Conservation (phyloP, 441 rosid genomes). For the Gossypium trilobum region DNA sequence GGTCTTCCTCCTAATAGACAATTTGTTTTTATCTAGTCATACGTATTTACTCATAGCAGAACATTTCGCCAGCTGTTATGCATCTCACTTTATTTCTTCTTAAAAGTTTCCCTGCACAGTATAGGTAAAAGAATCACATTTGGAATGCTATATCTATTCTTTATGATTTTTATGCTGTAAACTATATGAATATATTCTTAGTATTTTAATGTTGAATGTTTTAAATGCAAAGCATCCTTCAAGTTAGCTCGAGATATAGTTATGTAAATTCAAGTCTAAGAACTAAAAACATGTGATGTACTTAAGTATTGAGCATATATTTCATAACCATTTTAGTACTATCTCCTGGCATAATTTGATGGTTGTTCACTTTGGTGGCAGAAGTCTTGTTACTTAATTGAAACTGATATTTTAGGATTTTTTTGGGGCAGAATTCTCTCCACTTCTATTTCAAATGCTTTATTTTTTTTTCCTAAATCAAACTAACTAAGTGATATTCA, state of each 20-base stretch:
- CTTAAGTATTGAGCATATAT: too few relatives aligned
- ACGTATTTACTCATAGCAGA: not conserved
- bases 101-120: too few relatives aligned
- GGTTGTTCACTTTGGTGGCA: not conserved
- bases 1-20: not conserved
- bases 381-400: not conserved
- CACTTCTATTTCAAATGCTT: too few relatives aligned
- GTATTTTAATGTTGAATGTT: not conserved
- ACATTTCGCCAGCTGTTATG: not conserved
- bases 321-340: not conserved
- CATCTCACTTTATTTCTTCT: too few relatives aligned
- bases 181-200: not conserved
- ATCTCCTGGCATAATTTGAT: not conserved
- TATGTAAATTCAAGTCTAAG: too few relatives aligned
- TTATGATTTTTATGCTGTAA: not conserved
- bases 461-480: too few relatives aligned
- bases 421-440: too few relatives aligned
- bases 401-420: too few relatives aligned
- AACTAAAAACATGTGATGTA: too few relatives aligned
- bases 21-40: not conserved
- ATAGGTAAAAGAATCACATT: not conserved
- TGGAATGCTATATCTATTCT: not conserved
- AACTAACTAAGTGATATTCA: not conserved
- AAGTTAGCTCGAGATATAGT: too few relatives aligned
- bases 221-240: not conserved